Percentiles rank a stretch among this genome's conserved stretches.
Conservation (phyloP, 1,284 basidiomycete species). For the Tetrapyrgos nigripes region DNA sequence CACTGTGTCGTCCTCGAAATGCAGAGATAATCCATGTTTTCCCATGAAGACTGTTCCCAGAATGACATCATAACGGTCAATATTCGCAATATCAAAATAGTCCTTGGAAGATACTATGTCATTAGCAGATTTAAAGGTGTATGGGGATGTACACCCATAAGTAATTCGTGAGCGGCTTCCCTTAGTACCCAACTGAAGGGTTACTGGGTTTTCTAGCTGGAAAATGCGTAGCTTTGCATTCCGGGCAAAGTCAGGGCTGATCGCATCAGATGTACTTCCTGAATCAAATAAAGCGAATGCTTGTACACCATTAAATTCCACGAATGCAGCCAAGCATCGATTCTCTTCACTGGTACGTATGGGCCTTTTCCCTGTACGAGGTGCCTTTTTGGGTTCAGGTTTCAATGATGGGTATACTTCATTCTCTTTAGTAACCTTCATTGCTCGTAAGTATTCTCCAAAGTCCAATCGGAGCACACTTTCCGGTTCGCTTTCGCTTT, state of each 20-base stretch:
- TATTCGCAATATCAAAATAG: slow-evolving; percentile 25
- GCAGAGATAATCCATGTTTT: slow-evolving; percentile 13
- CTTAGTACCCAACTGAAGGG: slow-evolving; percentile 28
- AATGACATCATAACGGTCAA: slow-evolving; percentile 23
- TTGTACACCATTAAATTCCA: slow-evolving; percentile 22
- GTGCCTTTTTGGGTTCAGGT: no score
- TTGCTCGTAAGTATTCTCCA: no score
- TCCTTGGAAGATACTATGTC: not conserved
- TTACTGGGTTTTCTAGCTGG: slow-evolving; percentile 25
- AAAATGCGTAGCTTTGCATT: slow-evolving; percentile 13
- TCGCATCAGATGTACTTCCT: slow-evolving; percentile 27
- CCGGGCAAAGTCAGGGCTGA: slow-evolving; percentile 25
- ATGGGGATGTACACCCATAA: slow-evolving; percentile 20
- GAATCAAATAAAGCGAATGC: slow-evolving; percentile 28
- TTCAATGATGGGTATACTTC: no score
- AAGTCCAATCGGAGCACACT: no score
- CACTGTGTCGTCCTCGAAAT: slow-evolving; percentile 18
- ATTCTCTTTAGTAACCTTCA: no score
- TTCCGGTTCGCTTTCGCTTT: no score
- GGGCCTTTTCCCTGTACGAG: slow-evolving; percentile 1
- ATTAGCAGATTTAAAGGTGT: not conserved
- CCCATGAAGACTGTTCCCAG: slow-evolving; percentile 23
- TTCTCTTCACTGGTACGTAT: not conserved
- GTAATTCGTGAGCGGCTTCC: slow-evolving; percentile 30
- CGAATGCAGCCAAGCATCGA: slow-evolving; percentile 10